Base-by-base conservation (phyloP, 345 rosid species). In the Mercurialis annua region DNA sequence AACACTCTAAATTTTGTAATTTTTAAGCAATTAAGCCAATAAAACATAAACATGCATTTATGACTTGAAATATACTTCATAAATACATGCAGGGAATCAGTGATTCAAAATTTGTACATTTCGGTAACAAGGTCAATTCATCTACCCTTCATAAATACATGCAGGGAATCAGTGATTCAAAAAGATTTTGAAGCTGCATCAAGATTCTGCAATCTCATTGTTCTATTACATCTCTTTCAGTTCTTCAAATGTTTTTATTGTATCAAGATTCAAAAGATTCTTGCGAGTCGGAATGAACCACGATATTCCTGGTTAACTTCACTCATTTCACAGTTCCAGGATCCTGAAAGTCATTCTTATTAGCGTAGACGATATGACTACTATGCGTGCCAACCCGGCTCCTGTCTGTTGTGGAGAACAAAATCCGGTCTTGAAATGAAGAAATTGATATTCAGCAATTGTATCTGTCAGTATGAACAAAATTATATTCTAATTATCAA, bases 401-500 rank as follows among this genome's bases (percentile, higher is more conserved):
- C 24, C 43, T 42, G 48, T 49, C 23, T 56, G 58, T 27, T n/a
- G 30, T 30, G 48, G 50, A 36, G 54, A 49, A 58, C 20, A 53
- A 16, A 20, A 38, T 49, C 40, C 27, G 8, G 33, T 61, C 63
- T 38, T 18, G 46, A 61, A 44, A 50, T 33, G 2, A 34, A 18
- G 55, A 42, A 21, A 5, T 23, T 33, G 42, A 43, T 20, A 18
- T 46, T 46, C 47, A 49, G 58, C 63, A 68, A n/a, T 60, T 10
- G 3, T 21, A 67, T 18, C 57, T 44, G 63, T 44, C 68, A 56
- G 65, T 72, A 48, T 72, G 53, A 67, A 50, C 69, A 42, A 59
- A 73, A 51, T n/a, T n/a, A 12, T n/a, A 64, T 26, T 49, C 47
- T 34, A 36, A 2, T 46, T 18, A 48, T 89, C 76, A 92, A 61